Percentiles rank a stretch among this genome's conserved stretches.
These are phyloP conservation scores for Colletotrichum lupini DNA, from an alignment of 2,329 filamentous ascomycete genomes.

Conservation along the genomic window DNA sequence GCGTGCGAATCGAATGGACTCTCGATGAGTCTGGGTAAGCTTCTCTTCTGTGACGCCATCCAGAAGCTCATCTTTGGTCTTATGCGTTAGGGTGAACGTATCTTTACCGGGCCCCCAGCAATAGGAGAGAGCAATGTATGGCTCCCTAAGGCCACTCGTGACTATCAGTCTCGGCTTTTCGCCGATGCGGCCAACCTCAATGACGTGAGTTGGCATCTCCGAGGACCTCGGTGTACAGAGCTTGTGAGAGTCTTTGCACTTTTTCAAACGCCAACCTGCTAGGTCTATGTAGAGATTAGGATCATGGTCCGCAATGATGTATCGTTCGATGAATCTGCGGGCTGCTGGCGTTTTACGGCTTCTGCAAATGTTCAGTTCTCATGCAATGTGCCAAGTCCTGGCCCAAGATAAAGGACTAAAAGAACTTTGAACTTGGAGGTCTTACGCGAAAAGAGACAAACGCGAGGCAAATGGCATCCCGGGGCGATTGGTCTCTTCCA, in stretches of 20 bases:
- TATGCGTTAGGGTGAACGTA: neutral
- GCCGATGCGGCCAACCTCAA: neutral
- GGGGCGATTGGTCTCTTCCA: neutral
- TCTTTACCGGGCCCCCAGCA: conserved; percentile 12
- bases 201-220: conserved; percentile 15
- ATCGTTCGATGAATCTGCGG: neutral
- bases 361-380: neutral
- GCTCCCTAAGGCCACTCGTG: neutral
- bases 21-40: conserved; percentile 5
- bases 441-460: neutral
- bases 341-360: neutral
- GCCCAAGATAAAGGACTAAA: too few relatives aligned
- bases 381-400: neutral
- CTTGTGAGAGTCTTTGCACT: neutral
- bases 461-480: neutral
- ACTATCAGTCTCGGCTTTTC: neutral
- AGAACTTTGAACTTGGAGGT: too few relatives aligned
- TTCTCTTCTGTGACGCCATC: neutral
- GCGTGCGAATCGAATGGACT: neutral
- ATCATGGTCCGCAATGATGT: neutral
- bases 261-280: neutral
- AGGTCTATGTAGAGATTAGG: neutral
- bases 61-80: neutral
- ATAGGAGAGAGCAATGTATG: conserved; percentile 16
- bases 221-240: conserved; percentile 2